phyloP scores from a whole-genome alignment of 805 yeast genomes.

The Sugiyamaella floridensis region DNA sequence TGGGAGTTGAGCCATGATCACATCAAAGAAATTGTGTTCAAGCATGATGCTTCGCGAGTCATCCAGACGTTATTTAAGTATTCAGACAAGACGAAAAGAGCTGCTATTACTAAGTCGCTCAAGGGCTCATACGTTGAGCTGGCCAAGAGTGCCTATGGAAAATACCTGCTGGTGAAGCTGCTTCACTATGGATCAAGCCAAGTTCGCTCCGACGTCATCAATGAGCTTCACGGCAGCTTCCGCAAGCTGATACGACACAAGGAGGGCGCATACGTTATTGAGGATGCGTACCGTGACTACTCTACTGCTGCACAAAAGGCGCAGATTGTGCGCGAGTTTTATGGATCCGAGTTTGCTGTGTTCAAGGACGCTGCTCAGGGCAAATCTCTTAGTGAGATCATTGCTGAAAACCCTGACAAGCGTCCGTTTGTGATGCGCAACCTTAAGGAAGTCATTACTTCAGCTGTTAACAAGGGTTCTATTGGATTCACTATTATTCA shows the following conservation, averaged over 20 bases:
- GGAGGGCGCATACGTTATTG: slow-evolving; percentile 97
- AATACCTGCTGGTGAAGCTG: slow-evolving; percentile 79
- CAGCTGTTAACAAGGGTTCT: slow-evolving; percentile 91
- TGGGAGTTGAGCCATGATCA: slow-evolving; percentile 78
- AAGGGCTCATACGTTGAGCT: slow-evolving; percentile 71
- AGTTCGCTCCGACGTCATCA: slow-evolving; percentile 64
- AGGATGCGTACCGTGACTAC: slow-evolving; percentile 81
- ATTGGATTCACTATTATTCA: slow-evolving; percentile 94
- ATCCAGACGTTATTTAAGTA: slow-evolving; percentile 90
- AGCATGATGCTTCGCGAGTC: slow-evolving; percentile 95
- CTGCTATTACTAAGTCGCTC: slow-evolving; percentile 55
- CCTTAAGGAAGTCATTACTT: slow-evolving; percentile 73
- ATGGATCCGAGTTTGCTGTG: slow-evolving; percentile 93
- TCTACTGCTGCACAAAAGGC: slow-evolving; percentile 76
- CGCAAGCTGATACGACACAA: slow-evolving; percentile 91
- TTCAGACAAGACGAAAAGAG: slow-evolving; percentile 73
- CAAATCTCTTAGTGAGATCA: slow-evolving; percentile 56
- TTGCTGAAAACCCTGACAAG: slow-evolving; percentile 66
- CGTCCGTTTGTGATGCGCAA: slow-evolving; percentile 67
- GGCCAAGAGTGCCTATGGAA: slow-evolving; percentile 91
- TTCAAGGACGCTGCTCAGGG: slow-evolving; percentile 70
- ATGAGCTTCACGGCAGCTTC: slow-evolving; percentile 84
- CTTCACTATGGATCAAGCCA: slow-evolving; percentile 87
- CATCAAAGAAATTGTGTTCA: slow-evolving; percentile 76
- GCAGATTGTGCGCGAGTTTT: slow-evolving; percentile 91